Conservation (phyloP, 2,329 filamentous ascomycete genomes). For the Sclerotiophoma versabilis region DNA sequence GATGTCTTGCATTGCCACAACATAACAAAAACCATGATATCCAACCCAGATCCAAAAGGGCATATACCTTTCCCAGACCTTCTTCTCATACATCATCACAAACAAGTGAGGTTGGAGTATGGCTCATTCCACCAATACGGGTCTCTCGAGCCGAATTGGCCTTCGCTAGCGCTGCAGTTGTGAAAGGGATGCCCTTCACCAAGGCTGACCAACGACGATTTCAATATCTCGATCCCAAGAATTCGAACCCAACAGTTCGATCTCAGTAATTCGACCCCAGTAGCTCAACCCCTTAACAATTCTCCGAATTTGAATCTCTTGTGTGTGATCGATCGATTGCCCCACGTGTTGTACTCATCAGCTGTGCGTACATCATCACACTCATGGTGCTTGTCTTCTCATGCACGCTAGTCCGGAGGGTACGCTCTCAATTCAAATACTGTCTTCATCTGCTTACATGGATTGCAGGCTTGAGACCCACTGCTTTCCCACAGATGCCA, state of each 20-base stretch:
- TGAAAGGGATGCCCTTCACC: background rate
- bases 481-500: conserved; percentile 27
- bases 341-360: conserved; percentile 17
- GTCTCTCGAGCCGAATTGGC: background rate
- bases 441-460: conserved; percentile 18
- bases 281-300: too few relatives aligned
- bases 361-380: conserved; percentile 16
- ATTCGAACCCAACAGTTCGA: too few relatives aligned
- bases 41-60: background rate
- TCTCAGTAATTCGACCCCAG: too few relatives aligned
- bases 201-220: background rate
- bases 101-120: background rate
- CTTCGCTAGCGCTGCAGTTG: background rate
- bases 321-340: background rate
- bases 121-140: background rate
- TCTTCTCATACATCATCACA: background rate
- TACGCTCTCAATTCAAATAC: background rate
- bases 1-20: too few relatives aligned
- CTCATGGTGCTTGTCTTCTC: conserved; percentile 1
- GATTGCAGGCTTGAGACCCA: conserved; percentile 27
- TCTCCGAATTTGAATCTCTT: too few relatives aligned
- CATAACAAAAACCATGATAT: background rate
- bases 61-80: background rate
- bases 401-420: conserved; percentile 1
- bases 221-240: background rate